Base-by-base conservation (phyloP, 129 eudicot species). In the Helichrysum umbraculigerum region DNA sequence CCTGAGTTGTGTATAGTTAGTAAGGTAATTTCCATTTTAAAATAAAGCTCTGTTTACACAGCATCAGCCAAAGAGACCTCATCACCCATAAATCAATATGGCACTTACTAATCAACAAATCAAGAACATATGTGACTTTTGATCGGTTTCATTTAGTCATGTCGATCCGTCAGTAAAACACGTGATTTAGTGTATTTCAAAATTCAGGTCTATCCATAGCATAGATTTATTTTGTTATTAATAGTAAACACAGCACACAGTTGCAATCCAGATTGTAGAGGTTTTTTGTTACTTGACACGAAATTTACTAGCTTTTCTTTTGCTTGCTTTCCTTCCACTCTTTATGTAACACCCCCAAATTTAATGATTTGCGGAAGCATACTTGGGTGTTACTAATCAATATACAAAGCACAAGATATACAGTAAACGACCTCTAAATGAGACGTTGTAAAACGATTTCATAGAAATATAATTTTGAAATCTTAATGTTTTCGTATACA, bases 31-130 rank as follows among this genome's bases (percentile, higher is more conserved):
- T n/a, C n/a, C n/a, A n/a, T n/a, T n/a, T n/a, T n/a, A n/a, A n/a
- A n/a, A n/a, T n/a, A n/a, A n/a, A n/a, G n/a, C n/a, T n/a, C n/a
- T n/a, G n/a, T n/a, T n/a, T n/a, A n/a, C n/a, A n/a, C n/a, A n/a
- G n/a, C n/a, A n/a, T n/a, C n/a, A n/a, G n/a, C n/a, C 96, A 92
- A 81, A 88, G 98, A 83, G 96, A 90, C 73, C 88, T 92, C 61
- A 85, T 90, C 5, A 90, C 96, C 20, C 87, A 85, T 68, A 90
- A 92, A 79, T 88, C 96, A 14, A 85, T 92, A 65, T 88, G 96
- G 96, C 96, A 92, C 96, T 92, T 22, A 90, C 80, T 62, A 92
- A 92, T 81, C 72, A 85, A 37, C 81, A 89, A 83, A 92, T 92
- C 68, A 92, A 90, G 85, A 90, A 84, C 83, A 86, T 92, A 69